Evolutionary conservation across 2,329 filamentous ascomycete species (phyloP).

Genomic region (Colletotrichum gloeosporioides): DNA sequence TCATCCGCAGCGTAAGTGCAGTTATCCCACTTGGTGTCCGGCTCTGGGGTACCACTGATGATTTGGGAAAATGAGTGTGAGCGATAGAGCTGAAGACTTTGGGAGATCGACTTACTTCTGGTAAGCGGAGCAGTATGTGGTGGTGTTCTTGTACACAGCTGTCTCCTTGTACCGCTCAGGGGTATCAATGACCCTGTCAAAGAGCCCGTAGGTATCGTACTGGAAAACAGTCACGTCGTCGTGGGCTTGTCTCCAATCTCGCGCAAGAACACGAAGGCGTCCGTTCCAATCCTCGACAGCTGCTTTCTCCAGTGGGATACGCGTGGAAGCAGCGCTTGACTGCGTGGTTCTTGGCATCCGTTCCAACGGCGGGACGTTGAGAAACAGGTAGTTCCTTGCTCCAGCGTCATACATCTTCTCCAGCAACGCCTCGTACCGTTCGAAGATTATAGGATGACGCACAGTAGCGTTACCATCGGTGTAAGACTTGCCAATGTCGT

Average conservation of each 20-base stretch:
- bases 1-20: not conserved
- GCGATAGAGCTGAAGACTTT: too few species aligned
- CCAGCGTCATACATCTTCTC: constrained; percentile 53
- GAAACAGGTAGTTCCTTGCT: constrained; percentile 55
- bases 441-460: not conserved
- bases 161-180: not conserved
- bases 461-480: not conserved
- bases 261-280: not conserved
- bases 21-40: not conserved
- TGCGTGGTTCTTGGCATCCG: not conserved
- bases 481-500: constrained; percentile 54
- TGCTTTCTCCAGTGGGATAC: not conserved
- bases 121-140: not conserved
- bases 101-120: not conserved
- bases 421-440: not conserved
- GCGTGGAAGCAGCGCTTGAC: not conserved
- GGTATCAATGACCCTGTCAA: not conserved
- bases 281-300: not conserved
- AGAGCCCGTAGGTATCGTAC: not conserved
- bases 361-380: constrained; percentile 56
- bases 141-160: not conserved
- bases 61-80: not conserved
- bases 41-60: not conserved
- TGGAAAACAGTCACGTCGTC: not conserved
- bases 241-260: not conserved